phyloP scores from a whole-genome alignment of 805 yeast genomes.

The Schwanniomyces occidentalis region DNA sequence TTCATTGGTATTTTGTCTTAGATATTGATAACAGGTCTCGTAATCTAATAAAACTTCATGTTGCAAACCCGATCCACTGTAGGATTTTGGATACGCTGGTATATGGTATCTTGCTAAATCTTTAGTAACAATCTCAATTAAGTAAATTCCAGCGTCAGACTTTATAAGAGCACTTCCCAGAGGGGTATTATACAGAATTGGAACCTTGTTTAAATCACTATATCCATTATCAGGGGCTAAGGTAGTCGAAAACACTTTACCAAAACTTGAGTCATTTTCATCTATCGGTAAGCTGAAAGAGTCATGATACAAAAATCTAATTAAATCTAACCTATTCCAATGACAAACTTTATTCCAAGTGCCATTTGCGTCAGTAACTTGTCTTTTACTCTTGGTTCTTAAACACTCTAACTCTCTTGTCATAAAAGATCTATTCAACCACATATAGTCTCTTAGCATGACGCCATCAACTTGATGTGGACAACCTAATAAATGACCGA shows the following conservation, averaged over 20 bases:
- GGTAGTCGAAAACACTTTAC: constrained; percentile 35
- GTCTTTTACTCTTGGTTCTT: constrained; percentile 51
- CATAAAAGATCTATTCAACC: constrained; percentile 78
- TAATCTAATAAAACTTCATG: constrained; percentile 49
- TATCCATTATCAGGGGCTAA: constrained; percentile 15
- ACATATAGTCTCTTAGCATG: constrained; percentile 83
- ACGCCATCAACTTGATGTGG: constrained; percentile 92
- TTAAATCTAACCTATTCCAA: constrained; percentile 82
- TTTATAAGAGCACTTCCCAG: constrained; percentile 35
- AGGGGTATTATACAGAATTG: constrained; percentile 22
- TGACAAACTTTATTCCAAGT: constrained; percentile 64
- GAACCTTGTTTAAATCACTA: constrained; percentile 15
- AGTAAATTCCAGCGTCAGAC: constrained; percentile 67
- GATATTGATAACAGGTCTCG: constrained; percentile 33
- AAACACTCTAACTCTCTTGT: constrained; percentile 63
- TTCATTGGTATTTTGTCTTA: constrained; percentile 25
- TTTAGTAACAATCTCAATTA: constrained; percentile 68
- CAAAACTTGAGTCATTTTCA: constrained; percentile 41
- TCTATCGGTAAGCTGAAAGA: constrained; percentile 74
- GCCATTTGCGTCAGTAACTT: constrained; percentile 39
- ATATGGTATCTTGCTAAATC: constrained; percentile 55
- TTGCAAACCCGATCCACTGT: constrained; percentile 65
- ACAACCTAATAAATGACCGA: constrained; percentile 87
- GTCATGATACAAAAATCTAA: constrained; percentile 80
- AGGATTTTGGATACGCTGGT: constrained; percentile 57